A percentile compares a stretch with the other conserved stretches of the same genome.
These are phyloP conservation scores for Penicillium chermesinum DNA, from an alignment of 495 filamentous ascomycete genomes.

Conservation along the genomic window DNA sequence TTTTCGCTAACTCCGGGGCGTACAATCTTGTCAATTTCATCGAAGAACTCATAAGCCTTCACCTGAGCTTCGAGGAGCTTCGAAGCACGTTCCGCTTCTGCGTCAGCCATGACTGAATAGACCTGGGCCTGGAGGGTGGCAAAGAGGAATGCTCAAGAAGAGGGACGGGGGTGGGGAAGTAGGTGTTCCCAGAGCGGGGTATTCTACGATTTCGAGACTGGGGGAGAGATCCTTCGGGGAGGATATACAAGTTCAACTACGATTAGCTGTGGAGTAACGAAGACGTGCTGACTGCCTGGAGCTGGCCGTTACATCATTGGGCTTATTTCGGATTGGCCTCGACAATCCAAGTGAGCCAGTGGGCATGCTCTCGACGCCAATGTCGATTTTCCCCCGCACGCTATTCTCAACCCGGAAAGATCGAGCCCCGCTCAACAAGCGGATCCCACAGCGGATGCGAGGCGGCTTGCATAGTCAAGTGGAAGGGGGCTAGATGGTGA, in stretches of 20 bases:
- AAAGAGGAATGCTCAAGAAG: background rate
- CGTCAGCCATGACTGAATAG: background rate
- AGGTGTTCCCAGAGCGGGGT: background rate
- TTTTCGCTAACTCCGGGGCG: constrained; percentile 45
- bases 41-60: constrained; percentile 41
- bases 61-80: constrained; percentile 39
- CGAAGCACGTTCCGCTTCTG: constrained; percentile 22
- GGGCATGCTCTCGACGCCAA: no score
- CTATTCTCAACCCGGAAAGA: no score
- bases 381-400: no score
- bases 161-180: background rate
- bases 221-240: no score
- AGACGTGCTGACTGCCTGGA: no score
- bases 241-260: no score
- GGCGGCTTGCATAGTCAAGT: no score
- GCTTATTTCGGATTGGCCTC: background rate
- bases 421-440: no score
- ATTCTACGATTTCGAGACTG: background rate
- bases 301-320: no score
- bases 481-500: no score
- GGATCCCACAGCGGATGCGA: no score
- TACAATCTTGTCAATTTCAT: constrained; percentile 45
- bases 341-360: background rate
- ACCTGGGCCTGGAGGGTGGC: background rate
- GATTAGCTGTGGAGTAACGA: no score